These are phyloP conservation scores for Gliomastix tumulicola DNA, from an alignment of 2,329 filamentous ascomycete species.

Conservation along the genomic window DNA sequence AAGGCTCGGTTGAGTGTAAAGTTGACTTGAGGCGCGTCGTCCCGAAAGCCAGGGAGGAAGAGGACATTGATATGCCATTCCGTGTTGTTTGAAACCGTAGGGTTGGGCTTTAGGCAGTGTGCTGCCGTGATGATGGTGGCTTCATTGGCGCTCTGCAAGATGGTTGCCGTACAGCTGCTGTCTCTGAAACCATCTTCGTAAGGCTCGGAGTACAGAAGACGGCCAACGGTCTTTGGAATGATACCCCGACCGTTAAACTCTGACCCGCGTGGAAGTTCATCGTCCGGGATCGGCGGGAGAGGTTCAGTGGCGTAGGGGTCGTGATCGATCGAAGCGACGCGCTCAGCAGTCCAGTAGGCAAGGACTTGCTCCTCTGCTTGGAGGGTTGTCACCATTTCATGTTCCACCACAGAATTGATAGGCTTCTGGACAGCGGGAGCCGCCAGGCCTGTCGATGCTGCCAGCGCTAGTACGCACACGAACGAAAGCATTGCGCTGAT, in stretches of 20 bases:
- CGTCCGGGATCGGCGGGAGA: background rate
- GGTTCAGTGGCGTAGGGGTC: background rate
- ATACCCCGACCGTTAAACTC: background rate
- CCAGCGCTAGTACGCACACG: too few relatives aligned
- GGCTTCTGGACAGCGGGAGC: too few relatives aligned
- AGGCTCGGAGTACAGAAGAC: background rate
- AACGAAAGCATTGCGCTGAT: too few relatives aligned
- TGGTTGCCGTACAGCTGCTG: background rate
- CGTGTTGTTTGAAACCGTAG: background rate
- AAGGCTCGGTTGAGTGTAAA: background rate
- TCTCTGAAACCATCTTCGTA: background rate
- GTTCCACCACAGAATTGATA: too few relatives aligned
- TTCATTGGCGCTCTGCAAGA: constrained; percentile 1
- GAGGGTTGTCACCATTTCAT: background rate
- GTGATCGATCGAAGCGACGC: background rate
- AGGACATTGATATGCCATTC: background rate
- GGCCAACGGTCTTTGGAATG: background rate
- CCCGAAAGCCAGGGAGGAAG: constrained; percentile 1
- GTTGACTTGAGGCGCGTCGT: background rate
- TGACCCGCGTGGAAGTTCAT: background rate
- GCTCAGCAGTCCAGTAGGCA: background rate
- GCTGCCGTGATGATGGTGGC: constrained; percentile 1
- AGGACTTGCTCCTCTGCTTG: background rate
- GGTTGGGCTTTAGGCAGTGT: background rate
- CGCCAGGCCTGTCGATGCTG: too few relatives aligned